Conservation (phyloP, 148 eudicot species). For the Rhododendron williamsianum region DNA sequence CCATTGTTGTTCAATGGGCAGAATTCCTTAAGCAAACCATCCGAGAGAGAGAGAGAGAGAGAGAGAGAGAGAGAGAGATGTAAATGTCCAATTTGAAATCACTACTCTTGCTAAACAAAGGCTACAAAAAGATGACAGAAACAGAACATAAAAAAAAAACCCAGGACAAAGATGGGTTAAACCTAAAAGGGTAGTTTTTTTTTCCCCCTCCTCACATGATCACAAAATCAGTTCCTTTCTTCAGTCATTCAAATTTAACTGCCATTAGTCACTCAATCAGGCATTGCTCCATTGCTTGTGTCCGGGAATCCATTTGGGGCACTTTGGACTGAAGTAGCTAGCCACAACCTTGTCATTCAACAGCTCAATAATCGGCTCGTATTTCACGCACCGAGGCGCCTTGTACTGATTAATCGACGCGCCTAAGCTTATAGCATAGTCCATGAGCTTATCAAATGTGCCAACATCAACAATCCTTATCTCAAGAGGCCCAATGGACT, state of each 20-base stretch:
- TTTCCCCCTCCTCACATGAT: not conserved
- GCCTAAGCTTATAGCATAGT: constrained; percentile 66
- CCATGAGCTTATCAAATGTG: constrained; percentile 75
- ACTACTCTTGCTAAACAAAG: constrained; percentile 29
- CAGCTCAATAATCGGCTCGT: constrained; percentile 73
- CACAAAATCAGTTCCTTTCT: not conserved
- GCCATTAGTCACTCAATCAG: not conserved
- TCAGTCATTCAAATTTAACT: not conserved
- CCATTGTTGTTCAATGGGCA: constrained; percentile 36
- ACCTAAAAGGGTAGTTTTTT: constrained; percentile 11
- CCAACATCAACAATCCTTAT: constrained; percentile 60
- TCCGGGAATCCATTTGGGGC: constrained; percentile 85
- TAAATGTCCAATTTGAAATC: constrained; percentile 29
- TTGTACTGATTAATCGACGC: constrained; percentile 96
- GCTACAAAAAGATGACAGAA: constrained; percentile 24
- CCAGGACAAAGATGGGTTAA: constrained; percentile 19
- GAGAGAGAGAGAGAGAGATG: constrained; percentile 13
- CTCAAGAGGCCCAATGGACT: constrained; percentile 75
- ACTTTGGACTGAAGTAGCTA: constrained; percentile 70
- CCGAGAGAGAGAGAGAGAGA: not conserved
- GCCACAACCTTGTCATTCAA: constrained; percentile 60
- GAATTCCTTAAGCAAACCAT: constrained; percentile 11
- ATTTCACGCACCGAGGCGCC: constrained; percentile 86
- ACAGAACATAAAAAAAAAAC: not conserved
- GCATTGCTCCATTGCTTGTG: constrained; percentile 60